Evolutionary conservation across 495 filamentous ascomycete species (phyloP).

Genomic region (Wilcoxina mikolae): DNA sequence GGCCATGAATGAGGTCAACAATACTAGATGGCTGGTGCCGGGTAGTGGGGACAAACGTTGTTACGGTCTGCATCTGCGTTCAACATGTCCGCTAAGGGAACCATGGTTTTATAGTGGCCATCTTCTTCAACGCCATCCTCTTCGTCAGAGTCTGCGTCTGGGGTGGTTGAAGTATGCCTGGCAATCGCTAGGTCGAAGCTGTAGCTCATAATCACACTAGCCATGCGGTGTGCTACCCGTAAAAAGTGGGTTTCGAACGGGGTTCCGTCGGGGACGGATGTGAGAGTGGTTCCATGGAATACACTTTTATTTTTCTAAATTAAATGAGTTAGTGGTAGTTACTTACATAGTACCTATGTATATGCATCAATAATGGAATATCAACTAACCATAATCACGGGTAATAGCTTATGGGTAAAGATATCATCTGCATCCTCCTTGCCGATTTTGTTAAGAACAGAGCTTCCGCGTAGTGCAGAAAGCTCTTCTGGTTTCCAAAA

Average conservation of each 20-base stretch:
- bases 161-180: conserved; percentile 23
- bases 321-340: too few species aligned
- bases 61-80: conserved; percentile 83
- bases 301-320: too few species aligned
- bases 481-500: conserved; percentile 71
- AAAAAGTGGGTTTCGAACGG: conserved; percentile 39
- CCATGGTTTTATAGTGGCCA: conserved; percentile 68
- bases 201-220: conserved; percentile 83
- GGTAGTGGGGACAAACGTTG: too few species aligned
- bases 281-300: conserved; percentile 34
- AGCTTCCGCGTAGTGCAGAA: conserved; percentile 57
- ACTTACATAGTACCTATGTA: conserved; percentile 6
- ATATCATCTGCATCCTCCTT: conserved; percentile 53
- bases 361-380: too few species aligned
- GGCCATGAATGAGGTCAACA: conserved; percentile 5
- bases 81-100: conserved; percentile 81
- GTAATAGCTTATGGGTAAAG: conserved; percentile 48
- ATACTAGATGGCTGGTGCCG: conserved; percentile 17
- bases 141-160: conserved; percentile 40
- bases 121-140: conserved; percentile 41
- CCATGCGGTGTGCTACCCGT: conserved; percentile 58
- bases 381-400: conserved; percentile 42
- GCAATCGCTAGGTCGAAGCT: conserved; percentile 61
- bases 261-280: neutral
- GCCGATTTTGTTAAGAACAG: conserved; percentile 64